Evolutionary conservation across 2,329 filamentous ascomycete species (phyloP).

Genomic region (Sporothrix curviconia): DNA sequence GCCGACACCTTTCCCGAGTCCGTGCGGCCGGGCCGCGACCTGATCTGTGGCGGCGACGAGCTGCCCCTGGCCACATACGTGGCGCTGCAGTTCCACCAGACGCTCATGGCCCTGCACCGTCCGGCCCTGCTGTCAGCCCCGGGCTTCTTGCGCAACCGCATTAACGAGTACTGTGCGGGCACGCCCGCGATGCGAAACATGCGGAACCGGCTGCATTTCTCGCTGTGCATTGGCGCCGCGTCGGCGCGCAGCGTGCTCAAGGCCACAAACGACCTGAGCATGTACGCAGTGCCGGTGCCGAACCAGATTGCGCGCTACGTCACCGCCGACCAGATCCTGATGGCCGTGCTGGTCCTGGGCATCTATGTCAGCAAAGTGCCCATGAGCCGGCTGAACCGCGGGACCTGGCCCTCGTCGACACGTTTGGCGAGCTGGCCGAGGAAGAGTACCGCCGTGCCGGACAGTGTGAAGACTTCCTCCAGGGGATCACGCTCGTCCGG

Average conservation of each 20-base stretch:
- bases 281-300: slow-evolving; percentile 8
- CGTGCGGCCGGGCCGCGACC: slow-evolving; percentile 7
- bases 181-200: neutral
- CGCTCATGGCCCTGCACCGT: slow-evolving; percentile 12
- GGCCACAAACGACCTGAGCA: slow-evolving; percentile 6
- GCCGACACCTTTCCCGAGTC: slow-evolving; percentile 12
- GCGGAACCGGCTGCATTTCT: slow-evolving; percentile 12
- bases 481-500: neutral
- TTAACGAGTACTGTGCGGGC: slow-evolving; percentile 12
- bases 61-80: slow-evolving; percentile 13
- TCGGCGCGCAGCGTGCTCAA: slow-evolving; percentile 8
- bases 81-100: slow-evolving; percentile 10
- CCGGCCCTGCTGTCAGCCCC: slow-evolving; percentile 8
- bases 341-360: slow-evolving; percentile 11
- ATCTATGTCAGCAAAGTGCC: slow-evolving; percentile 14
- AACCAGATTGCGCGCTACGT: neutral
- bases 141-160: slow-evolving; percentile 11
- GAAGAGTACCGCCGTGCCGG: neutral
- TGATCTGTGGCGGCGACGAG: slow-evolving; percentile 7
- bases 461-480: neutral
- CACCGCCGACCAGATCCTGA: slow-evolving; percentile 10
- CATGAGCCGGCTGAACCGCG: slow-evolving; percentile 6
- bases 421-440: slow-evolving; percentile 6
- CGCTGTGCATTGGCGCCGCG: slow-evolving; percentile 14
- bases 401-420: slow-evolving; percentile 7